These are phyloP conservation scores for Pichia pseudocactophila DNA, from an alignment of 805 yeast genomes.

Conservation along the genomic window DNA sequence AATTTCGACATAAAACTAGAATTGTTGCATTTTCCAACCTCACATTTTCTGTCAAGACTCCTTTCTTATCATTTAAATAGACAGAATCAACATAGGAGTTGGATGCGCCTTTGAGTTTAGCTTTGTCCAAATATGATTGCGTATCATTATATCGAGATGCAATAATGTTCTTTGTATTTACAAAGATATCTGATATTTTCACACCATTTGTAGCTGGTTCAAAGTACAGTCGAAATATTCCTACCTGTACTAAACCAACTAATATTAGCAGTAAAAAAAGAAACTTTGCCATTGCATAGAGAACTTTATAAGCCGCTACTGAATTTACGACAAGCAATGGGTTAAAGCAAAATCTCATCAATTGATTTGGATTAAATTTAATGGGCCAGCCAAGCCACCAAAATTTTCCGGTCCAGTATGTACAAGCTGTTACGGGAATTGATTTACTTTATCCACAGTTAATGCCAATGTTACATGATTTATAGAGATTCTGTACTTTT, in stretches of 20 bases:
- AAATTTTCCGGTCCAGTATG: too few relatives aligned
- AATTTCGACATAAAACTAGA: slow-evolving; percentile 79
- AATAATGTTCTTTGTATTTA: slow-evolving; percentile 8
- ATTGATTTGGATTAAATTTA: too few relatives aligned
- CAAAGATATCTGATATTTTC: slow-evolving; percentile 2
- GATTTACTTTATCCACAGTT: too few relatives aligned
- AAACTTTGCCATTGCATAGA: not conserved
- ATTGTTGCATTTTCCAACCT: slow-evolving; percentile 74
- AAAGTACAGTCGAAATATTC: not conserved
- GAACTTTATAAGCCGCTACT: too few relatives aligned
- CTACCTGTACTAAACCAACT: not conserved
- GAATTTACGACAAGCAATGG: too few relatives aligned
- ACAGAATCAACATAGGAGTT: slow-evolving; percentile 30
- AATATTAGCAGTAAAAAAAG: not conserved
- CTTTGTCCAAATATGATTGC: slow-evolving; percentile 7
- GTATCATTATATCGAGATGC: slow-evolving; percentile 12
- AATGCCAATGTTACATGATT: too few relatives aligned
- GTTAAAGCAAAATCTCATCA: too few relatives aligned
- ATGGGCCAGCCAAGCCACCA: too few relatives aligned
- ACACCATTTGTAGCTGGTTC: not conserved
- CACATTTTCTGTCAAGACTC: slow-evolving; percentile 10
- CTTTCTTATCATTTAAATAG: slow-evolving; percentile 17
- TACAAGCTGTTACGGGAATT: too few relatives aligned
- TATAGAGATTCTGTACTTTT: not conserved
- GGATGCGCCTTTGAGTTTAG: slow-evolving; percentile 29